phyloP scores from a whole-genome alignment of 345 rosid species.

The Gossypium turneri region DNA sequence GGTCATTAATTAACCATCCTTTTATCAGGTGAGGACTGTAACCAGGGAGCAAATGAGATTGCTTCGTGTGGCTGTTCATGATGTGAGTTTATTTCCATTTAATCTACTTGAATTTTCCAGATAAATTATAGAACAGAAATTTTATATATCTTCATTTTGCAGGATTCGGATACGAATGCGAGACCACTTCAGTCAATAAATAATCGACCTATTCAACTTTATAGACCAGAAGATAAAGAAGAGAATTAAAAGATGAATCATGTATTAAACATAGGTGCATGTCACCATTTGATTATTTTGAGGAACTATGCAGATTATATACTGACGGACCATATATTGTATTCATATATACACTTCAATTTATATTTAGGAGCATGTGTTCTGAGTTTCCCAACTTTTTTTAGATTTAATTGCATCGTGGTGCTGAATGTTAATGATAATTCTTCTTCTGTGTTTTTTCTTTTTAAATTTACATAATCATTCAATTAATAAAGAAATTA shows the following conservation, averaged over 20 bases:
- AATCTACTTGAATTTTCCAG: neutral
- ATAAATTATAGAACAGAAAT: neutral
- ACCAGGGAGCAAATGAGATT: constrained; percentile 47
- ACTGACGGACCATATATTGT: too few species aligned
- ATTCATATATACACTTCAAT: too few species aligned
- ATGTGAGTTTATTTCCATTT: constrained; percentile 40
- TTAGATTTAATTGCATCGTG: neutral
- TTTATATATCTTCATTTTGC: constrained; percentile 16
- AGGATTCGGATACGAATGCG: constrained; percentile 61
- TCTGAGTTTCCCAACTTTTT: too few species aligned
- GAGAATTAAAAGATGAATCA: neutral
- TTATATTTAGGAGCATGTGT: neutral
- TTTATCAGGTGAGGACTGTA: constrained; percentile 50
- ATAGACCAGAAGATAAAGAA: constrained; percentile 28
- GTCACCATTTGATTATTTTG: neutral
- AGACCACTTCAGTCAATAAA: constrained; percentile 57
- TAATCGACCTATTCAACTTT: constrained; percentile 40
- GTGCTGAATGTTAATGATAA: too few species aligned
- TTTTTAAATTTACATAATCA: too few species aligned
- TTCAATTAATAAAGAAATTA: too few species aligned
- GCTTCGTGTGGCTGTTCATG: constrained; percentile 78
- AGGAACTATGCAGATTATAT: neutral
- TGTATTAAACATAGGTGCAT: neutral
- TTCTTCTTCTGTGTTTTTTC: too few species aligned
- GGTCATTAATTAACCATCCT: neutral